Conservation (phyloP, 495 filamentous ascomycete species). For the Massariosphaeria phaeospora region DNA sequence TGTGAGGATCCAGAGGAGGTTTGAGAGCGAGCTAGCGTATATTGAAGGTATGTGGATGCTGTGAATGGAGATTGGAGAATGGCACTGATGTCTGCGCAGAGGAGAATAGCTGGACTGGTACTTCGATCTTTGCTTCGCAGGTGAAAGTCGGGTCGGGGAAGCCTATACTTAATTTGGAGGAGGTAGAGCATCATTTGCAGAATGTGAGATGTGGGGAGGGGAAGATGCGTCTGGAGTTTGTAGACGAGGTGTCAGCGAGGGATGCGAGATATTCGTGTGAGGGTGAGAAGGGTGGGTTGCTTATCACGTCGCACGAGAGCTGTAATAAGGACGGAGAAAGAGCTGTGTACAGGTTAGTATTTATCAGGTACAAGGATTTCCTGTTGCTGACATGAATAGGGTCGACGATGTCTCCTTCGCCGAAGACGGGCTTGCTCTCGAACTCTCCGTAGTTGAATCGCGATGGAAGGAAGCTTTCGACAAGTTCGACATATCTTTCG, state of each 20-base stretch:
- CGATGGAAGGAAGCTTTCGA: conserved; percentile 22
- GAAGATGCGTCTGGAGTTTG: conserved; percentile 23
- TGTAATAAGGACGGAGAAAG: conserved; percentile 29
- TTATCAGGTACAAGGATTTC: background rate
- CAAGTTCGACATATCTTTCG: conserved; percentile 25
- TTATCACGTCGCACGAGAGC: conserved; percentile 25
- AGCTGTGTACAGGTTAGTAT: conserved; percentile 22
- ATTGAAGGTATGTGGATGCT: conserved; percentile 15
- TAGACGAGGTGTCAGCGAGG: conserved; percentile 3
- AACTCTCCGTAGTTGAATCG: conserved; percentile 11
- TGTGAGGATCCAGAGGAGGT: conserved; percentile 17
- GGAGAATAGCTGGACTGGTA: conserved; percentile 12
- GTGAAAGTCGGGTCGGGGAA: conserved; percentile 17
- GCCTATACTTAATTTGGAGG: conserved; percentile 26
- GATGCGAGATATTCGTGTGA: conserved; percentile 17
- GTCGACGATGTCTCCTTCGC: conserved; percentile 1
- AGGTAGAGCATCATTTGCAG: conserved; percentile 24
- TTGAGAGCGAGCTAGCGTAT: conserved; percentile 12
- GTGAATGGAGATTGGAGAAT: background rate
- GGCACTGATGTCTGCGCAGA: conserved; percentile 5
- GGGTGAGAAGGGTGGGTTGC: conserved; percentile 13
- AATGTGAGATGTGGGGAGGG: conserved; percentile 17
- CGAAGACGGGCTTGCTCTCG: conserved; percentile 16
- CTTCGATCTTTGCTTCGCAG: conserved; percentile 20
- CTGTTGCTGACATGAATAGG: conserved; percentile 6